These are phyloP conservation scores for Eimeria falciformis DNA, from an alignment of 169 alveolate species.

Conservation along the genomic window DNA sequence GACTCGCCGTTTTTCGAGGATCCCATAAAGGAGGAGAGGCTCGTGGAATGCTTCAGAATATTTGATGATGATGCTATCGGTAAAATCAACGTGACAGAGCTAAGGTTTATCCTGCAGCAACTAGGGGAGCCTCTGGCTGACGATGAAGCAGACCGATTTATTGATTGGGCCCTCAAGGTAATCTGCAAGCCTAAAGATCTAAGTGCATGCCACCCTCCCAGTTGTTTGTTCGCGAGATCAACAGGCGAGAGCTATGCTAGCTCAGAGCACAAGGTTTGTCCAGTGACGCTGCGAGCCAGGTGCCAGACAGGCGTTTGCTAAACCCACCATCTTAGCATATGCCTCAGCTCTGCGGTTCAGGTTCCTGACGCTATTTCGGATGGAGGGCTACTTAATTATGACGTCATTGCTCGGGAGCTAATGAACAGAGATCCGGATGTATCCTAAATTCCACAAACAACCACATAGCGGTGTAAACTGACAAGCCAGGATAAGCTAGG, in stretches of 20 bases:
- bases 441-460: background rate
- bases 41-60: constrained; percentile 66
- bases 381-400: constrained; percentile 71
- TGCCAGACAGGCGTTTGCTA: background rate
- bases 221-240: background rate
- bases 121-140: constrained; percentile 73
- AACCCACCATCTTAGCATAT: no score
- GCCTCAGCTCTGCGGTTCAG: constrained; percentile 61
- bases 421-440: constrained; percentile 74
- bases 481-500: no score
- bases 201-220: background rate
- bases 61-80: constrained; percentile 75
- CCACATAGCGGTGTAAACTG: background rate
- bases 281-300: background rate
- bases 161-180: constrained; percentile 76
- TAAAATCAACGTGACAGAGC: constrained; percentile 38
- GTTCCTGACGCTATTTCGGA: constrained; percentile 70
- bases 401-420: constrained; percentile 62
- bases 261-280: background rate
- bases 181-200: no score
- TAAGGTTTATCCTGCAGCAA: constrained; percentile 65
- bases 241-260: background rate
- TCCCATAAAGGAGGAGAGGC: constrained; percentile 73
- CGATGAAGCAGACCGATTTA: constrained; percentile 74
- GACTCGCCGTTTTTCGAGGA: constrained; percentile 67